phyloP scores from a whole-genome alignment of 305 asterid genomes.

The Striga hermonthica region DNA sequence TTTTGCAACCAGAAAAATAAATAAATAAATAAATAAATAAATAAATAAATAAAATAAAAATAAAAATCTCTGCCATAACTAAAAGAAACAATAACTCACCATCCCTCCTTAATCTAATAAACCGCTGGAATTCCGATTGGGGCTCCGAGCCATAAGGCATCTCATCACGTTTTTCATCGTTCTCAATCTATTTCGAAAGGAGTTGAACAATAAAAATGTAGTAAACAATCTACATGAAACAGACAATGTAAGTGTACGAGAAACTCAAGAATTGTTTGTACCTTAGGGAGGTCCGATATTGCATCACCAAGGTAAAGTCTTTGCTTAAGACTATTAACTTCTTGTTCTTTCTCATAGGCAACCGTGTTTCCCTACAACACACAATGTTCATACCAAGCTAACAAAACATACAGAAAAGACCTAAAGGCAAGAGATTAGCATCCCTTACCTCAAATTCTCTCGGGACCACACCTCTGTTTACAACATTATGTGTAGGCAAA shows the following conservation, averaged over 20 bases:
- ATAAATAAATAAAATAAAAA: too few species aligned
- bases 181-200: conserved; percentile 45
- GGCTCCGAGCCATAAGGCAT: conserved; percentile 47
- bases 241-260: not conserved
- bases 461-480: conserved; percentile 54
- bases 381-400: not conserved
- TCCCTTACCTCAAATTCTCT: not conserved
- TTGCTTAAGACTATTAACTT: conserved; percentile 28
- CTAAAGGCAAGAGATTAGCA: not conserved
- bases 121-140: conserved; percentile 52
- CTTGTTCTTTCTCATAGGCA: conserved; percentile 45
- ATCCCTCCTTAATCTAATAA: conserved; percentile 49
- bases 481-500: conserved; percentile 71
- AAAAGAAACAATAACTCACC: conserved; percentile 43
- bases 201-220: not conserved
- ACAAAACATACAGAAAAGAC: not conserved
- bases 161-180: conserved; percentile 59
- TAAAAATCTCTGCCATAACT: too few species aligned
- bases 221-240: not conserved
- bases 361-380: conserved; percentile 51
- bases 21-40: too few species aligned
- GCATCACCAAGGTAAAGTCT: conserved; percentile 63
- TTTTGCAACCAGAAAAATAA: not conserved
- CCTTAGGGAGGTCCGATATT: conserved; percentile 77
- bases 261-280: conserved; percentile 25